These are phyloP conservation scores for Penicillium thymicola DNA, from an alignment of 2,329 filamentous ascomycete genomes.

Conservation along the genomic window DNA sequence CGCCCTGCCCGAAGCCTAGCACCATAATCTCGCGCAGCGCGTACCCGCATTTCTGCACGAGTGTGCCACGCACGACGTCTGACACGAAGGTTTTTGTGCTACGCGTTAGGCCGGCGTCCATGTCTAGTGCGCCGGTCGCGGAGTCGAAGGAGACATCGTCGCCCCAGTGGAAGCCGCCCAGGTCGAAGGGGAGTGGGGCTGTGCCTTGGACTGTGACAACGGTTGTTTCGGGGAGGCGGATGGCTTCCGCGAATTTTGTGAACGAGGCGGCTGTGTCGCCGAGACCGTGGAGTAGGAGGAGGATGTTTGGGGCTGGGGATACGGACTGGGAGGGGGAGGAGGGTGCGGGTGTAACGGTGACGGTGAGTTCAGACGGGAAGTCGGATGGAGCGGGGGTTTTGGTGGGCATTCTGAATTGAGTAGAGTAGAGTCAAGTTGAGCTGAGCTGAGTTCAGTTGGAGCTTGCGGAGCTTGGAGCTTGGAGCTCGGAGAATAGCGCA, in stretches of 20 bases:
- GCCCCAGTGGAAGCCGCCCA: slow-evolving; percentile 68
- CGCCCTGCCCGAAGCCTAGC: slow-evolving; percentile 67
- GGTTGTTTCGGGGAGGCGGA: slow-evolving; percentile 73
- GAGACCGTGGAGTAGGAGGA: slow-evolving; percentile 79
- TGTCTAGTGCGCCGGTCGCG: slow-evolving; percentile 53
- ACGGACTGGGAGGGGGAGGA: slow-evolving; percentile 38
- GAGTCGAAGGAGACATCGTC: slow-evolving; percentile 60
- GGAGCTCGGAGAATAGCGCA: background rate
- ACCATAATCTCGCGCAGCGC: slow-evolving; percentile 58
- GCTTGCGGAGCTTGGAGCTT: background rate
- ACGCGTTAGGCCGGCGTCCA: slow-evolving; percentile 59
- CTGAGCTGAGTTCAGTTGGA: background rate
- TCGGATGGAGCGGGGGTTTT: slow-evolving; percentile 43
- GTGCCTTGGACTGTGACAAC: slow-evolving; percentile 72
- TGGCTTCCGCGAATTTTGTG: slow-evolving; percentile 62
- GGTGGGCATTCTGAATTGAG: slow-evolving; percentile 27
- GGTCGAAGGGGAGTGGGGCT: slow-evolving; percentile 63
- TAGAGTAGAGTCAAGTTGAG: background rate
- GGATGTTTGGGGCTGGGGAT: slow-evolving; percentile 64
- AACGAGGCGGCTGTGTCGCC: slow-evolving; percentile 73
- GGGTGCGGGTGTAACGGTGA: slow-evolving; percentile 38
- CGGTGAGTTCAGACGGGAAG: slow-evolving; percentile 44
- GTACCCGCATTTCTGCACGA: slow-evolving; percentile 60
- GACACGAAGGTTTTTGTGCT: slow-evolving; percentile 49
- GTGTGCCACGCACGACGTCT: slow-evolving; percentile 50